These are phyloP conservation scores for Alternaria hordeiaustralica DNA, from an alignment of 2,329 filamentous ascomycete genomes.

Conservation along the genomic window DNA sequence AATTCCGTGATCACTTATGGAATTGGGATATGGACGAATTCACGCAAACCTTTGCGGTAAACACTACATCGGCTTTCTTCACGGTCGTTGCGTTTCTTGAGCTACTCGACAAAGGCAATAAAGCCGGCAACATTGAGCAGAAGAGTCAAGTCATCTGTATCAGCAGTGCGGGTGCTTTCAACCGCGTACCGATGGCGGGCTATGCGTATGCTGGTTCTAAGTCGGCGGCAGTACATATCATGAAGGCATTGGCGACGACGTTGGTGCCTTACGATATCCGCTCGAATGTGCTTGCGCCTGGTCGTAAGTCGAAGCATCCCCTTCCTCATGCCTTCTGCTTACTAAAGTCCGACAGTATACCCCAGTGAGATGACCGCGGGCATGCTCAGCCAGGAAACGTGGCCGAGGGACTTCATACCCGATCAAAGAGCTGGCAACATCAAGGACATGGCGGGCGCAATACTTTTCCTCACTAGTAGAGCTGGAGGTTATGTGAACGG, in stretches of 20 bases:
- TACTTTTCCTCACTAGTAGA: slow-evolving; percentile 53
- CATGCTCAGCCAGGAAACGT: neutral
- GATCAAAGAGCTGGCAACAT: slow-evolving; percentile 45
- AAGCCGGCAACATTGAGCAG: slow-evolving; percentile 10
- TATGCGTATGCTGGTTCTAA: slow-evolving; percentile 45
- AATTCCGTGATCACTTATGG: slow-evolving; percentile 10
- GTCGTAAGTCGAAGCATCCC: slow-evolving; percentile 23
- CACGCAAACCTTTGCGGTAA: slow-evolving; percentile 38
- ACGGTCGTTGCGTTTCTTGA: slow-evolving; percentile 51
- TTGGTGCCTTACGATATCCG: slow-evolving; percentile 52
- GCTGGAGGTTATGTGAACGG: slow-evolving; percentile 49
- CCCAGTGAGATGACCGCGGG: slow-evolving; percentile 20
- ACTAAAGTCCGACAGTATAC: slow-evolving; percentile 9
- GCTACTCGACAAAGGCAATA: slow-evolving; percentile 50
- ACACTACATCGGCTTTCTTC: slow-evolving; percentile 50
- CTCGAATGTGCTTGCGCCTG: slow-evolving; percentile 58
- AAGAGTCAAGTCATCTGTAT: slow-evolving; percentile 7
- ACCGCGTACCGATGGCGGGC: slow-evolving; percentile 23
- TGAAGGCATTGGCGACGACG: slow-evolving; percentile 56
- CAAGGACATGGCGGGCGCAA: slow-evolving; percentile 53
- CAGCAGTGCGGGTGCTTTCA: slow-evolving; percentile 11
- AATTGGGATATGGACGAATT: slow-evolving; percentile 14
- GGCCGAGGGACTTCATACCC: slow-evolving; percentile 15
- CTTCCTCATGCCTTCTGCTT: neutral
- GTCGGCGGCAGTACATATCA: slow-evolving; percentile 45